A percentile compares a stretch with the other conserved stretches of the same genome.
phyloP scores from a whole-genome alignment of 805 yeast species.

The Candida silvicultrix region DNA sequence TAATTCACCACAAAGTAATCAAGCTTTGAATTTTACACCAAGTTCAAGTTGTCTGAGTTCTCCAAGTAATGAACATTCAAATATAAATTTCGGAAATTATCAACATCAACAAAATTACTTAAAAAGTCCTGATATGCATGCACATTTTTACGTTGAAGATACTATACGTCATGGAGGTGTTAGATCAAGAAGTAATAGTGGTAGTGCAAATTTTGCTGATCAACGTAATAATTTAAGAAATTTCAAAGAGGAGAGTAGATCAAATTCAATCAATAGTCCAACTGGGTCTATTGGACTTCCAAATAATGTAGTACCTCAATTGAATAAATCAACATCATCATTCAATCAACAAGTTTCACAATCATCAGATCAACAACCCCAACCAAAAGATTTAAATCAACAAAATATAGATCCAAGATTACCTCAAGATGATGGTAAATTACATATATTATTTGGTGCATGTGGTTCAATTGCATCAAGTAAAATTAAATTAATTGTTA shows the following conservation, averaged over 20 bases:
- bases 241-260: conserved; percentile 3
- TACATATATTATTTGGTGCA: conserved; percentile 80
- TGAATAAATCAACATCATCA: conserved; percentile 8
- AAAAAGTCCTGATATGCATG: conserved; percentile 64
- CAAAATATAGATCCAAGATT: conserved; percentile 52
- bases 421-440: conserved; percentile 80
- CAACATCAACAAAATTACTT: conserved; percentile 23
- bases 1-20: background rate
- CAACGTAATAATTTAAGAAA: conserved; percentile 9
- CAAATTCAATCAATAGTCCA: conserved; percentile 8
- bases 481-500: conserved; percentile 72
- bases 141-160: conserved; percentile 71
- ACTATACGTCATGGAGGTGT: conserved; percentile 44
- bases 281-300: no score
- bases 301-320: no score
- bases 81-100: background rate
- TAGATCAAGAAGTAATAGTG: conserved; percentile 25
- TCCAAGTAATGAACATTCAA: conserved; percentile 5
- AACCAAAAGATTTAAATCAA: conserved; percentile 4
- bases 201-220: conserved; percentile 16
- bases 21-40: background rate
- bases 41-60: conserved; percentile 17
- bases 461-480: conserved; percentile 85
- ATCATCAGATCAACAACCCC: conserved; percentile 3
- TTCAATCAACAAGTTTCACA: conserved; percentile 1